Percentiles rank a stretch among this genome's conserved stretches.
phyloP scores from a whole-genome alignment of 306 rosid genomes.

The Ceratonia siliqua region DNA sequence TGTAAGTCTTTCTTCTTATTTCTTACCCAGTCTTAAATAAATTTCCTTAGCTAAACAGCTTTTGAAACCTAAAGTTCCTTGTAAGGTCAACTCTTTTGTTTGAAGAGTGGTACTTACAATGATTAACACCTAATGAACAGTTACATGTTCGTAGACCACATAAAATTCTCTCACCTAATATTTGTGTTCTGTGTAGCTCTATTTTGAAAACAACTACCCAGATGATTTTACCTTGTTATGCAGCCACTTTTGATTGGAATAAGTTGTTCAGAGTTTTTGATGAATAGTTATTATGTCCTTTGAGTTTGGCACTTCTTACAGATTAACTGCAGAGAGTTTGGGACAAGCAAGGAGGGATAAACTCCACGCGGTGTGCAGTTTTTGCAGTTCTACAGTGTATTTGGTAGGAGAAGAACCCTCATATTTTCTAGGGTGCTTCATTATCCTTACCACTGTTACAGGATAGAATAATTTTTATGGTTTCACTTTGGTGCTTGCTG shows the following conservation, averaged over 20 bases:
- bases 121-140: neutral
- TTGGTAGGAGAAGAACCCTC: too few relatives aligned
- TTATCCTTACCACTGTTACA: neutral
- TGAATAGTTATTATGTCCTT: neutral
- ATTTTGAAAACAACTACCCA: neutral
- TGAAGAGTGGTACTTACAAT: neutral
- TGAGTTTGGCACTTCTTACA: neutral
- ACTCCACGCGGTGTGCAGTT: neutral
- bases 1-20: neutral
- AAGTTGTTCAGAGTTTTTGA: neutral
- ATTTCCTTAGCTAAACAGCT: neutral
- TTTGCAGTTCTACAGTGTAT: too few relatives aligned
- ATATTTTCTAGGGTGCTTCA: neutral
- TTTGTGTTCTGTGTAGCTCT: neutral
- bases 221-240: neutral
- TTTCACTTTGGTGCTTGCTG: too few relatives aligned
- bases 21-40: neutral
- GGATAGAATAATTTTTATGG: neutral
- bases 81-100: neutral
- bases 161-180: neutral
- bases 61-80: neutral
- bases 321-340: neutral
- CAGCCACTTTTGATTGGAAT: neutral
- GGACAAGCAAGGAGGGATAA: neutral
- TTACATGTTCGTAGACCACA: neutral